Conservation (phyloP, 1,139 yeast species). For the Candida tetrigidarum region DNA sequence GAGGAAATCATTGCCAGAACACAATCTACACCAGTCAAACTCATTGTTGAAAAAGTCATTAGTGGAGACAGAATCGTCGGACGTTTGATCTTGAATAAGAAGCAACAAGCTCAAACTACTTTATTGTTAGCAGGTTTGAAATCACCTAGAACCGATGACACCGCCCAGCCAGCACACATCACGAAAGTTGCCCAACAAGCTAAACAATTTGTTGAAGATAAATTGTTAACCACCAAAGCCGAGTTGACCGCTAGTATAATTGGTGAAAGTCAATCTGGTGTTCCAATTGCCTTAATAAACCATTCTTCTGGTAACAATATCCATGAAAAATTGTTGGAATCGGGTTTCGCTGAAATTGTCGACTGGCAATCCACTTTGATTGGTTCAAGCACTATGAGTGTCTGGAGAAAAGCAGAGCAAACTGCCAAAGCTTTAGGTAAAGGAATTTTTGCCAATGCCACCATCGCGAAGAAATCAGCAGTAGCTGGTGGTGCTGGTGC, state of each 20-base stretch:
- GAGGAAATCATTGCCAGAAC: conserved; percentile 42
- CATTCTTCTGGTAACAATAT: conserved; percentile 76
- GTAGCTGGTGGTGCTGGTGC: too few relatives aligned
- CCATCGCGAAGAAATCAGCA: conserved; percentile 23
- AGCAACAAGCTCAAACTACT: conserved; percentile 54
- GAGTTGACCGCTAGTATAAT: conserved; percentile 55
- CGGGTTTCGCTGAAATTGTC: conserved; percentile 74
- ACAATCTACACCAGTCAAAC: conserved; percentile 44
- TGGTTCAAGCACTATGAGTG: conserved; percentile 67
- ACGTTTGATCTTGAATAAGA: conserved; percentile 51
- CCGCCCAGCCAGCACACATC: conserved; percentile 39
- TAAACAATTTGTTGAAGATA: conserved; percentile 65
- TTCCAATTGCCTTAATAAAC: conserved; percentile 63
- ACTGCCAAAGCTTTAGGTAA: conserved; percentile 64
- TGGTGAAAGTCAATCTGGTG: conserved; percentile 65
- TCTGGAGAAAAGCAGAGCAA: conserved; percentile 67
- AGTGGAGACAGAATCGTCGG: conserved; percentile 76
- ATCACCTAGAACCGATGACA: conserved; percentile 67
- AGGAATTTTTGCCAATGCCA: conserved; percentile 60
- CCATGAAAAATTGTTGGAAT: conserved; percentile 65
- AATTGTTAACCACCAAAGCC: conserved; percentile 64
- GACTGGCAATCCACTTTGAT: conserved; percentile 84
- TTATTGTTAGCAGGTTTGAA: conserved; percentile 75
- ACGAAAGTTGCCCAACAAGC: conserved; percentile 72
- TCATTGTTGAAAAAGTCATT: conserved; percentile 75